Conservation (phyloP, 768 basidiomycete species). For the Pulveroboletus frians region DNA sequence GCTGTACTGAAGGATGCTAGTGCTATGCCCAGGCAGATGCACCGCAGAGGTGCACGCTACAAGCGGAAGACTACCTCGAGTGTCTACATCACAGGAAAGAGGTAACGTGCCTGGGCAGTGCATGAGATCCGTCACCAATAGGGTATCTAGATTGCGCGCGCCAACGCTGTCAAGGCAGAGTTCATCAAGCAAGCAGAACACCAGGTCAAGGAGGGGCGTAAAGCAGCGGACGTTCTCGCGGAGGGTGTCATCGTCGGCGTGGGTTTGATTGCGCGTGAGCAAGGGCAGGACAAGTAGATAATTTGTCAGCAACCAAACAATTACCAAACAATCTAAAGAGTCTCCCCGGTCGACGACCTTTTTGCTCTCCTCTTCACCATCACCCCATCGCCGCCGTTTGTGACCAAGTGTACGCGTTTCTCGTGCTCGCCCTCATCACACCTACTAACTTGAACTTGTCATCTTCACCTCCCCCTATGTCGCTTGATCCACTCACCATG, state of each 20-base stretch:
- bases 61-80: slow-evolving; percentile 84
- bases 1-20: slow-evolving; percentile 35
- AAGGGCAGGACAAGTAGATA: background rate
- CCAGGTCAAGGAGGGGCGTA: slow-evolving; percentile 63
- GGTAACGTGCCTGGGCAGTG: slow-evolving; percentile 41
- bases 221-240: slow-evolving; percentile 64
- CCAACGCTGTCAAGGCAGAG: slow-evolving; percentile 65
- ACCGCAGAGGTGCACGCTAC: slow-evolving; percentile 65
- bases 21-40: slow-evolving; percentile 81
- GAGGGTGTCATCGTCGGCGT: slow-evolving; percentile 73
- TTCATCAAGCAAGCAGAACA: slow-evolving; percentile 62
- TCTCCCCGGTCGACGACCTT: slow-evolving; percentile 16
- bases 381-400: slow-evolving; percentile 8
- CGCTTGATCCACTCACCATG: background rate
- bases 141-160: slow-evolving; percentile 51
- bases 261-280: slow-evolving; percentile 60
- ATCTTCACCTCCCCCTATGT: background rate
- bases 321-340: slow-evolving; percentile 36
- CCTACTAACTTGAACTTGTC: background rate
- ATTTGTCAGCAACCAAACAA: slow-evolving; percentile 39
- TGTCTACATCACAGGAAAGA: slow-evolving; percentile 88
- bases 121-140: background rate
- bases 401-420: slow-evolving; percentile 12
- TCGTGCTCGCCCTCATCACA: background rate
- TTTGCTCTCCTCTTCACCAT: slow-evolving; percentile 27